phyloP scores from a whole-genome alignment of 371 early-diverging fungal genomes.

The Mucor velutinosus region DNA sequence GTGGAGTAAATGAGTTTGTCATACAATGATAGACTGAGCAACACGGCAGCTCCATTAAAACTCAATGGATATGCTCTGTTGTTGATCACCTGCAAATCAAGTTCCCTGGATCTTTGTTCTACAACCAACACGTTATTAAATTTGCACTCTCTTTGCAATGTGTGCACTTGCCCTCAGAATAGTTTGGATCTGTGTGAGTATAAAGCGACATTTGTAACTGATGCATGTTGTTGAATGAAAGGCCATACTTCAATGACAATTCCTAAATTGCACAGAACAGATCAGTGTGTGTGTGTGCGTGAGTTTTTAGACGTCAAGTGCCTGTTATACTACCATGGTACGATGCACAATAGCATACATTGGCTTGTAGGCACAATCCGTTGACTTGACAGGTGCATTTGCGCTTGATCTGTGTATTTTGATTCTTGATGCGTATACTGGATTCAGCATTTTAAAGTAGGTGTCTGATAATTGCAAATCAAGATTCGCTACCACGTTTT shows the following conservation, averaged over 20 bases:
- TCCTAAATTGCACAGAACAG: background rate
- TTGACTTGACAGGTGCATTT: background rate
- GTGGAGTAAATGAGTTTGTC: background rate
- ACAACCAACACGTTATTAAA: background rate
- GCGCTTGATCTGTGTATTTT: background rate
- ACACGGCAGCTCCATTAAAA: conserved; percentile 10
- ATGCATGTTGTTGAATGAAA: conserved; percentile 9
- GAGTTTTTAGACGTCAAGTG: too few relatives aligned
- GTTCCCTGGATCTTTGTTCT: conserved; percentile 9
- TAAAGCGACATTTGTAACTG: background rate
- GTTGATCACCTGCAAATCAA: conserved; percentile 30
- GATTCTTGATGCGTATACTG: conserved; percentile 5
- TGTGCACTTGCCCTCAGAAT: background rate
- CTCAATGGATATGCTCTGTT: conserved; percentile 17
- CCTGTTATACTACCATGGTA: conserved; percentile 13
- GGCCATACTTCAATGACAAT: conserved; percentile 1
- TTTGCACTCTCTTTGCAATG: background rate
- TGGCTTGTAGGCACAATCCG: background rate
- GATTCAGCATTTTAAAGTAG: conserved; percentile 15
- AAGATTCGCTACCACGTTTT: conserved; percentile 17
- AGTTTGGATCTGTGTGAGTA: background rate
- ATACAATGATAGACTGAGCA: conserved; percentile 15
- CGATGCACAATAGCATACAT: conserved; percentile 11
- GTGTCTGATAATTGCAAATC: conserved; percentile 20
- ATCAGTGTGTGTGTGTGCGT: background rate